phyloP scores from a whole-genome alignment of 2,329 filamentous ascomycete species.

The Aspergillus sclerotialis region DNA sequence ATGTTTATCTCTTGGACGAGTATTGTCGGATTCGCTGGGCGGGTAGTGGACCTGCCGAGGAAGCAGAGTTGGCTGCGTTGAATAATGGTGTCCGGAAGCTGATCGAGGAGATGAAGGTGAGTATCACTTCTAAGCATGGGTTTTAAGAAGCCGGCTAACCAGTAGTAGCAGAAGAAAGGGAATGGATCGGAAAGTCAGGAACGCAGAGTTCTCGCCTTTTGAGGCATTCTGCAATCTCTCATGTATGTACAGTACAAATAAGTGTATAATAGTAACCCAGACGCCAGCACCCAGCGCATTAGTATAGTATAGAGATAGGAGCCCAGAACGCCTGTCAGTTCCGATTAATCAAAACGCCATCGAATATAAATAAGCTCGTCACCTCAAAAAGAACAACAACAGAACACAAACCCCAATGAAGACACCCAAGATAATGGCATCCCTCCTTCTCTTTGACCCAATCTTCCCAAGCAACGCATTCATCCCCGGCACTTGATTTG shows the following conservation, averaged over 20 bases:
- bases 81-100: conserved; percentile 37
- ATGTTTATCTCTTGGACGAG: conserved; percentile 83
- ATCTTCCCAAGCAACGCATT: conserved; percentile 90
- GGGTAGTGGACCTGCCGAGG: conserved; percentile 54
- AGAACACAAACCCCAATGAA: conserved; percentile 93
- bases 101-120: conserved; percentile 32
- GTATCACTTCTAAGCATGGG: too few relatives aligned
- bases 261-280: conserved; percentile 7
- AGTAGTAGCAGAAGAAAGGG: conserved; percentile 15
- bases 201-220: conserved; percentile 12
- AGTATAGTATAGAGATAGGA: neutral
- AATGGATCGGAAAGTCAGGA: conserved; percentile 6
- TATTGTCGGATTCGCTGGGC: conserved; percentile 92
- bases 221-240: conserved; percentile 1
- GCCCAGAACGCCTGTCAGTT: conserved; percentile 6
- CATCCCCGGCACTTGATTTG: conserved; percentile 85
- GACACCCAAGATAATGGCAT: conserved; percentile 83
- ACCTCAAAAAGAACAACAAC: conserved; percentile 73
- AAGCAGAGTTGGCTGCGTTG: conserved; percentile 34
- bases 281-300: conserved; percentile 6
- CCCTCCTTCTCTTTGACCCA: conserved; percentile 86
- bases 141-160: too few relatives aligned
- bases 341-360: too few relatives aligned
- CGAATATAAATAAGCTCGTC: conserved; percentile 6
- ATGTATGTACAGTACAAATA: conserved; percentile 10